These are phyloP conservation scores for Zygosaccharomyces gambellarensis DNA, from an alignment of 805 yeast genomes.

Conservation along the genomic window DNA sequence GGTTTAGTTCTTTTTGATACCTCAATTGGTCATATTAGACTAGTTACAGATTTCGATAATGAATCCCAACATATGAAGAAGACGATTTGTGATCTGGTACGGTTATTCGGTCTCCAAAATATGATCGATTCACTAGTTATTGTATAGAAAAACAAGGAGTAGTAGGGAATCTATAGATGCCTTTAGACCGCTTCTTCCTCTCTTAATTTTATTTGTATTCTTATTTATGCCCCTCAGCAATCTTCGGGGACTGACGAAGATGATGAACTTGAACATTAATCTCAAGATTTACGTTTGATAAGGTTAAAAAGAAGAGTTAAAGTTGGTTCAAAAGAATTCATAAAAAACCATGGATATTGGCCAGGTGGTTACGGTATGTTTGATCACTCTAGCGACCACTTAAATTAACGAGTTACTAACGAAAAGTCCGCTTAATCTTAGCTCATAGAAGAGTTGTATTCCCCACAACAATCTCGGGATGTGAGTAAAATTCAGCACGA, in stretches of 20 bases:
- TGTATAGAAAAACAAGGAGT: constrained; percentile 10
- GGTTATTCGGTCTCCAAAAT: constrained; percentile 42
- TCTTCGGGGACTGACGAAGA: constrained; percentile 1
- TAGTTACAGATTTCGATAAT: constrained; percentile 21
- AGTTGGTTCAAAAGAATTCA: not conserved
- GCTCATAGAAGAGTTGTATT: constrained; percentile 29
- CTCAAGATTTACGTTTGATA: not conserved
- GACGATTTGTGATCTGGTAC: constrained; percentile 38
- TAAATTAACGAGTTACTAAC: constrained; percentile 3
- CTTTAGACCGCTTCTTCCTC: not conserved
- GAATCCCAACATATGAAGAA: constrained; percentile 23
- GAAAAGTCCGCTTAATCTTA: not conserved
- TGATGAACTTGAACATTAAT: not conserved
- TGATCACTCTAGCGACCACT: not conserved
- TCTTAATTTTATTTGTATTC: not conserved
- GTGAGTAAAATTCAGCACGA: constrained; percentile 31
- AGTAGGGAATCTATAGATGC: not conserved
- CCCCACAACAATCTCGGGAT: constrained; percentile 26
- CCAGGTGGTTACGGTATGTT: constrained; percentile 19
- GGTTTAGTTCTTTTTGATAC: constrained; percentile 25
- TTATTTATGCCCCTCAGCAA: not conserved
- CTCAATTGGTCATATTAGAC: constrained; percentile 25
- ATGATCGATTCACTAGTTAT: constrained; percentile 31
- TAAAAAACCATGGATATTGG: constrained; percentile 11
- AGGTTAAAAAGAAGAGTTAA: not conserved